Base-by-base conservation (phyloP, 2,329 filamentous ascomycete species). In the Sporothrix dimorphospora region DNA sequence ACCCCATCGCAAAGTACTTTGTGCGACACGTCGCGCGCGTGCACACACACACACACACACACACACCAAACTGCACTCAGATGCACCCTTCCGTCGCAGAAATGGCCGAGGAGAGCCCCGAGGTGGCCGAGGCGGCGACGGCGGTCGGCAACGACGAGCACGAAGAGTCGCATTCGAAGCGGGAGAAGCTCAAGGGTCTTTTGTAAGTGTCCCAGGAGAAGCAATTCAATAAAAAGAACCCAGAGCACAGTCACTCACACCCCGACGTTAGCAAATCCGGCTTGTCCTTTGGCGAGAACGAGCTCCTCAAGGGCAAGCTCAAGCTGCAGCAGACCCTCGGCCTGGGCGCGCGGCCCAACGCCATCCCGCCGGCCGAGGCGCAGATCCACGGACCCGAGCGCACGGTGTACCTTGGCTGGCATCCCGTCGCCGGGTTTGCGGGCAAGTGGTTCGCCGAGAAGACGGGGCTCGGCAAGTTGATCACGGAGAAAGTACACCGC, bases 371-470 rank as follows among this genome's bases (percentile, higher is more conserved):
- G 0, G 80, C 77, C 7, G 79, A 82, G 69, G 81, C 83, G 1
- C 75, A 78, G 40, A 79, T 82, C 71, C 74, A 75, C 42, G 78
- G 80, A 70, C 77, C 79, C 72, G 78, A 80, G 7, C 81, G 84
- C n/a, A 77, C 79, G 0, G 86, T 89, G 40, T 81, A 85, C 75
- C 83, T 89, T 34, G 87, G 86, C 27, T 89, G 87, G 87, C 87
- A 89, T 77, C 87, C 87, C 0, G 86, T 89, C 7, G 86, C 83
- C 19, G 87, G 87, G 0, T 79, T 85, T 21, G 85, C 85, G 0
- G 87, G 86, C 53, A 88, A 87, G 75, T 89, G 87, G 86, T 86
- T 89, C 68, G 86, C 86, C 16, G 86, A 89, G 70, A 80, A 85
- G 76, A 87, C 86, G 0, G 84, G 85, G 0, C 77, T 89, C 27